These are phyloP conservation scores for Vigna reflexopilosa DNA, from an alignment of 306 rosid species.

Conservation along the genomic window DNA sequence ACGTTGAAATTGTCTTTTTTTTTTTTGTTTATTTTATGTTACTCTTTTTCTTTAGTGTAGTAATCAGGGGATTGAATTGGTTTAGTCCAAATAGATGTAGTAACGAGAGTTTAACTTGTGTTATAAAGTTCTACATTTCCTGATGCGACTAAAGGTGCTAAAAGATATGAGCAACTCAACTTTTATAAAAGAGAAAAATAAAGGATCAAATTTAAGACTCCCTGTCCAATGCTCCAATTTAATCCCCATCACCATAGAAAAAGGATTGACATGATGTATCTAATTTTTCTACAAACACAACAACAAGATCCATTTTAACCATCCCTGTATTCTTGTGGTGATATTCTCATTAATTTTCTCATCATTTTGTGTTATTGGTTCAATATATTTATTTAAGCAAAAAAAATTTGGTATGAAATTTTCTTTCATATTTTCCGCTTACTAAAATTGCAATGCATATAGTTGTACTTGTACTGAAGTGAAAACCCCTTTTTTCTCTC, in stretches of 20 bases:
- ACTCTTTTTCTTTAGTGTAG: background rate
- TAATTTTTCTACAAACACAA: background rate
- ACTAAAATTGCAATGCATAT: background rate
- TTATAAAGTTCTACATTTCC: conserved; percentile 9
- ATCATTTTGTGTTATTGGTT: background rate
- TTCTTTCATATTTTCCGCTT: background rate
- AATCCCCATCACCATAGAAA: conserved; percentile 7
- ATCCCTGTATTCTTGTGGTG: background rate
- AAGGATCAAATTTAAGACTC: conserved; percentile 13
- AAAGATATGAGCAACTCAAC: conserved; percentile 15
- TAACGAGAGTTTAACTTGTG: conserved; percentile 19
- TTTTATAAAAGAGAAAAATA: background rate
- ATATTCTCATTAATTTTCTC: background rate
- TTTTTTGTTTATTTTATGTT: conserved; percentile 5
- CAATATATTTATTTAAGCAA: background rate
- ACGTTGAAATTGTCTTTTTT: background rate
- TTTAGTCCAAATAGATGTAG: background rate
- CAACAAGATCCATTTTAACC: background rate
- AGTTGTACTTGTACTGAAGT: background rate
- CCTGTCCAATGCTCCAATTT: background rate
- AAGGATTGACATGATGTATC: background rate
- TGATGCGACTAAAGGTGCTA: conserved; percentile 4
- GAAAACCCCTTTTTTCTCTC: no score
- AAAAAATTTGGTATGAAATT: background rate
- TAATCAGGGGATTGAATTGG: conserved; percentile 26